These are phyloP conservation scores for Coriaria nepalensis DNA, from an alignment of 306 rosid genomes.

Conservation along the genomic window DNA sequence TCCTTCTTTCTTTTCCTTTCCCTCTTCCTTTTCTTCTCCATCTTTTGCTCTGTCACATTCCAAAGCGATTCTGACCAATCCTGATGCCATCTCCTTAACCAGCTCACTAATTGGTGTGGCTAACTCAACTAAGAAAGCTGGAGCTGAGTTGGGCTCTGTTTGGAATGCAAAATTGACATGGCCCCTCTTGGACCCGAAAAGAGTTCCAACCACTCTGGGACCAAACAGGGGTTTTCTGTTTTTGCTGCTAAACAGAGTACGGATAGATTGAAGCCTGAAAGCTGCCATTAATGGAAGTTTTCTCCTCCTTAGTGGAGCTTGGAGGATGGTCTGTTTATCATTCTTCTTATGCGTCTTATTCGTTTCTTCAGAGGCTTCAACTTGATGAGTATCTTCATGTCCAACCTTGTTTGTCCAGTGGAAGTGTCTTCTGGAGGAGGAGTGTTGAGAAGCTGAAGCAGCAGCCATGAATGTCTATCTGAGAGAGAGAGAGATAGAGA, in stretches of 20 bases:
- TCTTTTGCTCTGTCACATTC: slow-evolving; percentile 71
- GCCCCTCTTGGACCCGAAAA: slow-evolving; percentile 79
- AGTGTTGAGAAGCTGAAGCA: slow-evolving; percentile 18
- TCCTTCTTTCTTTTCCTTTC: slow-evolving; percentile 4
- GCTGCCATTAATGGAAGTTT: slow-evolving; percentile 59
- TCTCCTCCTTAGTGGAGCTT: slow-evolving; percentile 29
- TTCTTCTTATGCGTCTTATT: slow-evolving; percentile 25
- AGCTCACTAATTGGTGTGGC: slow-evolving; percentile 82
- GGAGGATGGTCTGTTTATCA: slow-evolving; percentile 12
- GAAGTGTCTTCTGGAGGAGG: slow-evolving; percentile 87
- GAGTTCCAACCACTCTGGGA: slow-evolving; percentile 70
- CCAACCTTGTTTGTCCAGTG: slow-evolving; percentile 88
- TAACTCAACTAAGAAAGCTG: slow-evolving; percentile 81
- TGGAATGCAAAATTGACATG: slow-evolving; percentile 91
- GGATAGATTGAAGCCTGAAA: slow-evolving; percentile 67
- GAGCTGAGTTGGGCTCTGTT: slow-evolving; percentile 56
- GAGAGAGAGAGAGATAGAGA: slow-evolving; percentile 13
- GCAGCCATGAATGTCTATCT: slow-evolving; percentile 40
- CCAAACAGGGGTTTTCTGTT: slow-evolving; percentile 48
- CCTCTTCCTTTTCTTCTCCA: slow-evolving; percentile 16
- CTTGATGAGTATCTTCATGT: slow-evolving; percentile 40
- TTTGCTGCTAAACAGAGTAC: slow-evolving; percentile 50
- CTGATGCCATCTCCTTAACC: slow-evolving; percentile 98
- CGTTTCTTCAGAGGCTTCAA: slow-evolving; percentile 28
- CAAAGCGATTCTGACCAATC: slow-evolving; percentile 83